These are phyloP conservation scores for Royoungia palumana DNA, from an alignment of 768 basidiomycete genomes.

Conservation along the genomic window DNA sequence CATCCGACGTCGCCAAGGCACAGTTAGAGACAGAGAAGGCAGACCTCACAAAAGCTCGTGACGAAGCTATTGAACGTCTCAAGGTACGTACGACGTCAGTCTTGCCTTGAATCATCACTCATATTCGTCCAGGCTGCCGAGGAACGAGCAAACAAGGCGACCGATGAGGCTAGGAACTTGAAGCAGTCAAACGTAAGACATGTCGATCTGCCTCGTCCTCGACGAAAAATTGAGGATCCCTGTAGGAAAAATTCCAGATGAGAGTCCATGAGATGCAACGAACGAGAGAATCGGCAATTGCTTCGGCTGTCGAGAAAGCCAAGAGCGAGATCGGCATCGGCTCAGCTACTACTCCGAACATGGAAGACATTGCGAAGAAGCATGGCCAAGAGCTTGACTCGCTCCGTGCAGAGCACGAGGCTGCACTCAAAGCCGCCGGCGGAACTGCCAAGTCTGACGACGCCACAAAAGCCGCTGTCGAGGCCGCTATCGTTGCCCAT, in stretches of 20 bases:
- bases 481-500: slow-evolving; percentile 46
- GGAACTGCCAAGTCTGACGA: slow-evolving; percentile 43
- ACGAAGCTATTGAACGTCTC: slow-evolving; percentile 55
- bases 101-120: background rate
- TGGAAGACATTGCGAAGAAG: slow-evolving; percentile 44
- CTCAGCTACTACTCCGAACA: slow-evolving; percentile 15
- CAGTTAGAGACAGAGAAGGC: slow-evolving; percentile 61
- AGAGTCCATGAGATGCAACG: slow-evolving; percentile 53
- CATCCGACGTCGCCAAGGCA: slow-evolving; percentile 33
- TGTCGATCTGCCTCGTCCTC: background rate
- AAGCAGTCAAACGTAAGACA: slow-evolving; percentile 31
- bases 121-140: slow-evolving; percentile 33
- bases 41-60: slow-evolving; percentile 54
- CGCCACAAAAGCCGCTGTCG: slow-evolving; percentile 45
- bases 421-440: slow-evolving; percentile 52
- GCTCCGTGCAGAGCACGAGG: slow-evolving; percentile 53
- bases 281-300: slow-evolving; percentile 49
- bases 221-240: background rate
- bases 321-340: slow-evolving; percentile 42
- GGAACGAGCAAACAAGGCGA: slow-evolving; percentile 43
- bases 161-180: slow-evolving; percentile 42
- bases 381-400: slow-evolving; percentile 60
- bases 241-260: slow-evolving; percentile 60
- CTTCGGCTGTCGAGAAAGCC: slow-evolving; percentile 55
- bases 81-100: slow-evolving; percentile 40